Conservation (phyloP, 441 rosid genomes). For the Sinapis alba region DNA sequence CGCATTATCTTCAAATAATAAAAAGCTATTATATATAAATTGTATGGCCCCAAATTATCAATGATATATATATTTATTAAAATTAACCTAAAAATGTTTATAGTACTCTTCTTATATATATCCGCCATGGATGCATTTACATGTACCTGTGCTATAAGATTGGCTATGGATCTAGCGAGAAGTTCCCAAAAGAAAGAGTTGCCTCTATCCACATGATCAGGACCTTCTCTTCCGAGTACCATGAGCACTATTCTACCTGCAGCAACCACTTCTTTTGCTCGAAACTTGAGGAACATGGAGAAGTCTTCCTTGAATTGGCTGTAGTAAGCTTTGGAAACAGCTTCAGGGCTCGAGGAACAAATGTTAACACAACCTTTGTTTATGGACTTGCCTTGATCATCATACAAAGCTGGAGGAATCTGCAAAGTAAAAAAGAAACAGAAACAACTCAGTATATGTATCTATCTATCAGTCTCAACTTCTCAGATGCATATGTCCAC, state of each 20-base stretch:
- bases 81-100: background rate
- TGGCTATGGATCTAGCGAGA: constrained; percentile 58
- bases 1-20: background rate
- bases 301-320: constrained; percentile 76
- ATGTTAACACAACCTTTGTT: constrained; percentile 73
- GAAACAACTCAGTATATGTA: background rate
- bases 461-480: background rate
- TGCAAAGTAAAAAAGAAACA: constrained; percentile 26
- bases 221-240: constrained; percentile 64
- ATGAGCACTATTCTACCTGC: constrained; percentile 77
- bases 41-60: background rate
- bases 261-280: constrained; percentile 58
- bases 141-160: constrained; percentile 49
- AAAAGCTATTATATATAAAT: no score
- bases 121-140: background rate
- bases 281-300: constrained; percentile 54
- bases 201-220: constrained; percentile 73
- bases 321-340: constrained; percentile 65
- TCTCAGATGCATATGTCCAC: constrained; percentile 35
- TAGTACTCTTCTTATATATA: background rate
- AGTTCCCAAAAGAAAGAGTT: constrained; percentile 85
- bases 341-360: constrained; percentile 59
- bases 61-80: no score
- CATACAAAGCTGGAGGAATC: constrained; percentile 70
- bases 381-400: constrained; percentile 61